Evolutionary conservation across 352 stramenopile genomes (phyloP), one percentile per base, ranked within the genome.

Genomic region (Phytopythium delawarense): DNA sequence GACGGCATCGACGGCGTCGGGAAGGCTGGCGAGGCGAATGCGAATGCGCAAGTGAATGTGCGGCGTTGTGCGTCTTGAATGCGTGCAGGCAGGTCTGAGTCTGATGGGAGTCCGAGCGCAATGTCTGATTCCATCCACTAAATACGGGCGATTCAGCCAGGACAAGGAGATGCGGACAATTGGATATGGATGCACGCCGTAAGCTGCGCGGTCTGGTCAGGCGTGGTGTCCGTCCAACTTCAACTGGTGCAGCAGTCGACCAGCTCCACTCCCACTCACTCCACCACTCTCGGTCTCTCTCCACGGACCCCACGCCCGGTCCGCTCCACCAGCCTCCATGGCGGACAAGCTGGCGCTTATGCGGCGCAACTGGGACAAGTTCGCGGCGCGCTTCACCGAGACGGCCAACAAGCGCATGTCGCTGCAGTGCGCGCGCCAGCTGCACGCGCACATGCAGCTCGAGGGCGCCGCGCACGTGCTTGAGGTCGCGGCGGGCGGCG

Each of bases 371-470:
- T 87, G 75, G 73, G 70, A 81, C 61, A 57, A 70, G 16, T 72
- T 71, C 34, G 71, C 78, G 9, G 61, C 53, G 40, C 45, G 55
- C 12, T 88, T 75, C 67, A 86, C 78, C 1, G 74, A 77, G 57
- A 80, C 69, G 37, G 66, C 65, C 42, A 85, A 85, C 65, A 80
- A 77, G 51, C 72, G 63, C 58, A 63, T 84, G 61, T 82, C 76
- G 12, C 61, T 77, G 64, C 78, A 88, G 56, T 81, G 71, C 51
- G 65, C 78, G 25, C 50, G 44, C 5, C 49, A 84, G 15, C 30
- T 86, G 62, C 73, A 88, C 72, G 59, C 64, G 7, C 67, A 84
- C 60, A 73, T 88, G 78, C 59, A 88, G 55, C 72, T 88, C 2
- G 65, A 80, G 20, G 9, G 12, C 1, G 78, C 76, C 11, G 51